Percentiles rank a stretch among this genome's conserved stretches.
phyloP scores from a whole-genome alignment of 495 filamentous ascomycete genomes.

The Pyrenopolyporus hunteri region DNA sequence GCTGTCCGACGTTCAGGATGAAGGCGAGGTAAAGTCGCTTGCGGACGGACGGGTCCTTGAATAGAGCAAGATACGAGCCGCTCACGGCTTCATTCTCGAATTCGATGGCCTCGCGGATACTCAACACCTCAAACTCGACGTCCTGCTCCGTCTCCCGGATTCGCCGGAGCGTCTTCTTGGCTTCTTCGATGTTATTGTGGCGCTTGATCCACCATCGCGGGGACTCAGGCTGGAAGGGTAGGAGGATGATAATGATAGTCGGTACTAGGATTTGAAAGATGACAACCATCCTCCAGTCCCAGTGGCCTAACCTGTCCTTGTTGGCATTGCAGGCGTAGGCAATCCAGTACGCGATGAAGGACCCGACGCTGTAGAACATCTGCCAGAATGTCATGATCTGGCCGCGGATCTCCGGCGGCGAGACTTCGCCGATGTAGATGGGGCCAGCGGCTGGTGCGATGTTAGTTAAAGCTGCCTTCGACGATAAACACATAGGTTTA shows the following conservation, averaged over 20 bases:
- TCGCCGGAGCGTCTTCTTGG: conserved; percentile 53
- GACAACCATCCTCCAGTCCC: conserved; percentile 68
- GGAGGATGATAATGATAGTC: conserved; percentile 55
- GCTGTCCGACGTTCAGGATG: conserved; percentile 66
- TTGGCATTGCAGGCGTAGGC: conserved; percentile 62
- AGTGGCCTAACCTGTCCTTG: conserved; percentile 57
- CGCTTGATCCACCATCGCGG: conserved; percentile 66
- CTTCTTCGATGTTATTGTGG: conserved; percentile 60
- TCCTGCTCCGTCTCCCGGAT: conserved; percentile 65
- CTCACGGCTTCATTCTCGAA: conserved; percentile 68
- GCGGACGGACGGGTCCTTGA: conserved; percentile 66
- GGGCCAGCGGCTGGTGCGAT: conserved; percentile 50
- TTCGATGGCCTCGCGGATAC: conserved; percentile 64
- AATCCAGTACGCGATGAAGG: conserved; percentile 67
- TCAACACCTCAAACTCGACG: conserved; percentile 62
- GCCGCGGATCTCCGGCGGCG: conserved; percentile 64
- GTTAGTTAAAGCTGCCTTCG: background rate
- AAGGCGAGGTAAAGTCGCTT: conserved; percentile 61
- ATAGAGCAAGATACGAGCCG: conserved; percentile 60
- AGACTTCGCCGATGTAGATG: conserved; percentile 67
- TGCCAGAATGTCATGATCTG: conserved; percentile 73
- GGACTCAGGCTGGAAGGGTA: conserved; percentile 63
- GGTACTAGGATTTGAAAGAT: conserved; percentile 68
- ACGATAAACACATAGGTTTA: conserved; percentile 12
- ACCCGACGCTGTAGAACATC: conserved; percentile 68